Evolutionary conservation across 1,139 yeast species (phyloP), one percentile per base, ranked within the genome.

Genomic region (Pichia inconspicua): DNA sequence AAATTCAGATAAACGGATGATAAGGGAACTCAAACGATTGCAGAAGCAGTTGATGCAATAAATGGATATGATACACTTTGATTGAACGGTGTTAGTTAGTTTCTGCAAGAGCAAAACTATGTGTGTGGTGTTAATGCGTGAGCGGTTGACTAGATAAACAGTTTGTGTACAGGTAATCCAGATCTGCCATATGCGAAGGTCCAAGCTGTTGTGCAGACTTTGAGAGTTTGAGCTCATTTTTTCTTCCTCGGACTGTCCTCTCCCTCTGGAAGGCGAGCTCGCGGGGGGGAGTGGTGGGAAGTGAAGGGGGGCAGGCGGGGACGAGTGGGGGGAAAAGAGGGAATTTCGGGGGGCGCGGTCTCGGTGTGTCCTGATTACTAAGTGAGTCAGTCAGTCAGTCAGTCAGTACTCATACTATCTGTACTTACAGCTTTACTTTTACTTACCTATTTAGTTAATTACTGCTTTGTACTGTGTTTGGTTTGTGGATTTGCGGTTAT

Each of bases 11-110:
- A 30, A 10, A 30, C 34, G n/a, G n/a, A 12, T 30, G 34, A 30
- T 30, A 5, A 30, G 34, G n/a, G n/a, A 12, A 30, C 14, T 8
- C 34, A 30, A 30, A 30, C 34, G 34, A 30, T 30, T 30, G 34
- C 34, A 30, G n/a, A 30, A 14, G n/a, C 34, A 12, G 34, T 30
- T 12, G 15, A 30, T 66, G 34, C 34, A 30, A 30, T 5, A 30
- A 14, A 30, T 30, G n/a, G 12, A 2, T 30, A 5, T 12, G 11
- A 11, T 10, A 14, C 7, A n/a, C n/a, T 30, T 30, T 30, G 6
- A 12, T 9, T 5, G 6, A 30, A 30, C 34, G 7, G 14, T 30
- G n/a, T 30, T 3, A 12, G n/a, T 12, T 30, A 3, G n/a, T 30
- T 10, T 10, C 15, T 30, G 34, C n/a, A 30, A 30, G n/a, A 30